A percentile compares a stretch with the other conserved stretches of the same genome.
phyloP scores from a whole-genome alignment of 2,329 filamentous ascomycete species.

The Pseudogymnoascus sp. region DNA sequence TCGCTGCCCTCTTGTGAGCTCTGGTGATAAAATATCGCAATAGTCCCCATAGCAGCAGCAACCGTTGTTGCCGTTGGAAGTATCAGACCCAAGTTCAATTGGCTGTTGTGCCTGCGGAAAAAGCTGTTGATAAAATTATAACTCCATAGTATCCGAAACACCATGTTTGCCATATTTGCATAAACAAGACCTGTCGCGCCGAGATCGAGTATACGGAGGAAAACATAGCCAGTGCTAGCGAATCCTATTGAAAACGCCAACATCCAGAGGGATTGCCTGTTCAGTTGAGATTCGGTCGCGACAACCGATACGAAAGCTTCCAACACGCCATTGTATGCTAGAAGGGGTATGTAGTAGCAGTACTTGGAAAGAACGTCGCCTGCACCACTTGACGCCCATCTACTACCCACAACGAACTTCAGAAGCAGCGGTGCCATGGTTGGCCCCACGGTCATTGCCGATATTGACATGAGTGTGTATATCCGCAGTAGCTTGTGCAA shows the following conservation, averaged over 20 bases:
- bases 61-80: conserved; percentile 37
- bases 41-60: conserved; percentile 36
- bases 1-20: conserved; percentile 2
- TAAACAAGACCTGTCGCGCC: conserved; percentile 75
- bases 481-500: conserved; percentile 57
- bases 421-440: conserved; percentile 65
- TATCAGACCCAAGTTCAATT: conserved; percentile 34
- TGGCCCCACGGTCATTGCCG: conserved; percentile 64
- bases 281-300: conserved; percentile 65
- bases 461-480: conserved; percentile 65
- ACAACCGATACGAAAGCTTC: conserved; percentile 91
- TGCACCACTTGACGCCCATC: conserved; percentile 68
- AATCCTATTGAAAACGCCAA: conserved; percentile 69
- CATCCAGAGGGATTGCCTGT: conserved; percentile 78
- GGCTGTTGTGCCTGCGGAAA: conserved; percentile 40
- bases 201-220: conserved; percentile 57
- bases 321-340: conserved; percentile 83
- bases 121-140: conserved; percentile 59
- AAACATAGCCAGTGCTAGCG: conserved; percentile 62
- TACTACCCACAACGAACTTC: conserved; percentile 62
- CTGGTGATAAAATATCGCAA: conserved; percentile 29
- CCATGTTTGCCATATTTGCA: conserved; percentile 88
- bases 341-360: conserved; percentile 85
- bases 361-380: conserved; percentile 68
- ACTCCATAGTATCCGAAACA: conserved; percentile 75